Evolutionary conservation across 148 eudicot species (phyloP).

Genomic region (Hydrangea macrophylla): DNA sequence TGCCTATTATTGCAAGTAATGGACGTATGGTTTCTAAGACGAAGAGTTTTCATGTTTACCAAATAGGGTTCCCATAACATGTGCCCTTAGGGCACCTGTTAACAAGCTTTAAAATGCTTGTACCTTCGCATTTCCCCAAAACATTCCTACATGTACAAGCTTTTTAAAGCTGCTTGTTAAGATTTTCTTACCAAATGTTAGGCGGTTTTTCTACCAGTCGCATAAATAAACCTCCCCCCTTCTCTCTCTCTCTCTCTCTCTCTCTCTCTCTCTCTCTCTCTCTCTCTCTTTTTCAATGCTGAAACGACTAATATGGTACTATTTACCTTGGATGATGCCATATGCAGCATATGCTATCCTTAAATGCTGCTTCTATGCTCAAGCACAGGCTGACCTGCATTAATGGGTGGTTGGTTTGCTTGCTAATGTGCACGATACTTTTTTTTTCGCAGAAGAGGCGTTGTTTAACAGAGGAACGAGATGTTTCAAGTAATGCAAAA

Average conservation of each 20-base stretch:
- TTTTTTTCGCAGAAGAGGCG: constrained; percentile 36
- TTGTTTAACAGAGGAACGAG: constrained; percentile 8
- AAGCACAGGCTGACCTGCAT: not conserved
- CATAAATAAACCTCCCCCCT: too few species aligned
- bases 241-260: too few species aligned
- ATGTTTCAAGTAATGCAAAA: constrained; percentile 9
- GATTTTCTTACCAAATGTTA: too few species aligned
- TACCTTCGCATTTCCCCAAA: too few species aligned
- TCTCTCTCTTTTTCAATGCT: not conserved
- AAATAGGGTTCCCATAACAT: too few species aligned
- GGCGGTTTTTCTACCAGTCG: not conserved
- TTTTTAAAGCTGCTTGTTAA: too few species aligned
- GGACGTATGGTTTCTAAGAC: not conserved
- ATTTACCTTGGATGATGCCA: not conserved
- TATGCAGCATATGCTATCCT: not conserved
- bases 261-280: too few species aligned
- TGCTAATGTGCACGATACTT: not conserved
- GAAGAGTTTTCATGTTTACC: not conserved
- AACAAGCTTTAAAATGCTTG: too few species aligned
- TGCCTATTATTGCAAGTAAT: not conserved
- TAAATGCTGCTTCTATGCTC: not conserved
- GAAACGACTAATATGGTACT: not conserved
- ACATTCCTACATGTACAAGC: too few species aligned
- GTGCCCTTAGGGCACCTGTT: too few species aligned
- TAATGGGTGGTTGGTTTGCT: not conserved